Conservation (phyloP, 2,329 filamentous ascomycete species). For the Alternaria brassicae region DNA sequence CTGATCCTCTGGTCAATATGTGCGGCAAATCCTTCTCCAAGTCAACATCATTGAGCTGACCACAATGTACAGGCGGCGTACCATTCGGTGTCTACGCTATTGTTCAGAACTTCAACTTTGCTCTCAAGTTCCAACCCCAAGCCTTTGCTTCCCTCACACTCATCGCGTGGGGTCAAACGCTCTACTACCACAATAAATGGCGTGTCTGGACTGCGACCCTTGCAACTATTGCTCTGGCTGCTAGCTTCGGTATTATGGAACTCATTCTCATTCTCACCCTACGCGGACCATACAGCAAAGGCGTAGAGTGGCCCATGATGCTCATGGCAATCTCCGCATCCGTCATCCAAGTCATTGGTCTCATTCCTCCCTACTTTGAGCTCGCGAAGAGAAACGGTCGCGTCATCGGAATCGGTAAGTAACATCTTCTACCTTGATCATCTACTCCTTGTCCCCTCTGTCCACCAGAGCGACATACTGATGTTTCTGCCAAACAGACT, state of each 20-base stretch:
- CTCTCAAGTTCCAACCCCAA: constrained; percentile 63
- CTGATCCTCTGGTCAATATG: constrained; percentile 70
- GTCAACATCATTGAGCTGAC: not conserved
- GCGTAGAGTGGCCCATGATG: constrained; percentile 62
- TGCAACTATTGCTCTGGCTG: constrained; percentile 51
- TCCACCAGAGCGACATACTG: not conserved
- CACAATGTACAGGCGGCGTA: constrained; percentile 41
- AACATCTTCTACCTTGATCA: not conserved
- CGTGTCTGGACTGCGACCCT: constrained; percentile 56
- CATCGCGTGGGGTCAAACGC: constrained; percentile 61
- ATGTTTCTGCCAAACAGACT: constrained; percentile 46
- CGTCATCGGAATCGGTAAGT: constrained; percentile 66
- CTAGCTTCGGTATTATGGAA: constrained; percentile 62
- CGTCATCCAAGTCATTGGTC: constrained; percentile 62
- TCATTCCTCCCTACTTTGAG: constrained; percentile 68
- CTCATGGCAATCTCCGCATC: constrained; percentile 66
- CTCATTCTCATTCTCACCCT: constrained; percentile 64
- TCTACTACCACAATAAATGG: constrained; percentile 61
- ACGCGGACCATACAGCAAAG: constrained; percentile 62
- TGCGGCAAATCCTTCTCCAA: constrained; percentile 24
- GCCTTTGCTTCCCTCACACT: constrained; percentile 59
- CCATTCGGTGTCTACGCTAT: constrained; percentile 62
- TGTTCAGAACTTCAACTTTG: constrained; percentile 63
- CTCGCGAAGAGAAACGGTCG: constrained; percentile 67
- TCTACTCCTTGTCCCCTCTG: accelerated